Percentiles rank a stretch among this genome's conserved stretches.
These are phyloP conservation scores for Pleurotus platypus DNA, from an alignment of 768 basidiomycete species.

Conservation along the genomic window DNA sequence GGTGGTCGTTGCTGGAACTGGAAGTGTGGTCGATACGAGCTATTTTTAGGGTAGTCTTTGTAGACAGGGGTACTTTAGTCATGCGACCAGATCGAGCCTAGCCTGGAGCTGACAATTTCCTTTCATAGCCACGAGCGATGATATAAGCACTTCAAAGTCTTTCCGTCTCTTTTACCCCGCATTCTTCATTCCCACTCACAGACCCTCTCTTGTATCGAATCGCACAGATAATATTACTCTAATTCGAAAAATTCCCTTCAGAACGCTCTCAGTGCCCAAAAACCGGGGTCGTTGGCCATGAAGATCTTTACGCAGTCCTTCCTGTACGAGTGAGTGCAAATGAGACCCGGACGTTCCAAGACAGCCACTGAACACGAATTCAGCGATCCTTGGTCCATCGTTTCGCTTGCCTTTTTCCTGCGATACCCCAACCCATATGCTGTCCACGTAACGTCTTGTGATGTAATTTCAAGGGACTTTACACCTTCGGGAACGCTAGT, in stretches of 20 bases:
- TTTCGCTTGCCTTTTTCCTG: constrained; percentile 89
- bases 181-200: not conserved
- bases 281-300: constrained; percentile 38
- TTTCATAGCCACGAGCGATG: not conserved
- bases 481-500: constrained; percentile 71
- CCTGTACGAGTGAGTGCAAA: constrained; percentile 44
- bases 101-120: constrained; percentile 6
- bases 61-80: not conserved
- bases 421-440: constrained; percentile 97
- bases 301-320: constrained; percentile 56
- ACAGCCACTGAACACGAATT: not conserved
- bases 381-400: constrained; percentile 93
- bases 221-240: not conserved
- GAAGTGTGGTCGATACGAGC: constrained; percentile 47
- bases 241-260: not conserved
- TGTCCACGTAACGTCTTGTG: constrained; percentile 90
- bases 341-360: not conserved
- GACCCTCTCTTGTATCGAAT: too few species aligned
- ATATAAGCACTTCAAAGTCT: constrained; percentile 1
- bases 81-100: not conserved
- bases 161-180: constrained; percentile 9
- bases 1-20: constrained; percentile 40
- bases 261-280: not conserved
- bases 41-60: constrained; percentile 25
- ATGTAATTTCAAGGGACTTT: constrained; percentile 83